Percentiles rank a stretch among this genome's conserved stretches.
phyloP scores from a whole-genome alignment of 352 stramenopile genomes.

The Phytophthora fragariae region DNA sequence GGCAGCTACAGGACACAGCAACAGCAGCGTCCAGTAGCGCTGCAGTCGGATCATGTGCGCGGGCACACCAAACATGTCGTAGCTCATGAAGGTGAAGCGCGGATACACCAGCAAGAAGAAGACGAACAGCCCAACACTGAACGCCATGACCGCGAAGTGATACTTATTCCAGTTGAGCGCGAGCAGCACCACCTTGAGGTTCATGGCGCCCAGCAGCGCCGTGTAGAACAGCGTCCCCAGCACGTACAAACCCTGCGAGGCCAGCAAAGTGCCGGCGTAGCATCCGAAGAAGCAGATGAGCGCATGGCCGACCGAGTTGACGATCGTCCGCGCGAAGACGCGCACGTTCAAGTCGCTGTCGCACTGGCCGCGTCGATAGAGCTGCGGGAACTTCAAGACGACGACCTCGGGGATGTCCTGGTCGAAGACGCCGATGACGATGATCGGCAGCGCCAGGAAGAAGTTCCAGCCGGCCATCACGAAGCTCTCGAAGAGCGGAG shows the following conservation, averaged over 20 bases:
- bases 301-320: slow-evolving; percentile 59
- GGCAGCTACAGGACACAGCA: slow-evolving; percentile 56
- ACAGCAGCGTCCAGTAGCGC: slow-evolving; percentile 66
- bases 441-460: slow-evolving; percentile 92
- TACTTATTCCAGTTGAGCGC: slow-evolving; percentile 75
- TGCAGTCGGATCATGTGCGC: slow-evolving; percentile 46
- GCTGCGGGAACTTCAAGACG: slow-evolving; percentile 56
- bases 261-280: slow-evolving; percentile 41
- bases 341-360: slow-evolving; percentile 74
- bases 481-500: slow-evolving; percentile 81
- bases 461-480: slow-evolving; percentile 88
- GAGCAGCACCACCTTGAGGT: slow-evolving; percentile 72
- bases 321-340: slow-evolving; percentile 61
- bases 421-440: slow-evolving; percentile 80
- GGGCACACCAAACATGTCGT: slow-evolving; percentile 70
- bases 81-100: slow-evolving; percentile 72
- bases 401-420: slow-evolving; percentile 66
- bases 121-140: slow-evolving; percentile 66
- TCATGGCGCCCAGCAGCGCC: slow-evolving; percentile 70
- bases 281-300: slow-evolving; percentile 67
- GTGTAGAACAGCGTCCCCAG: slow-evolving; percentile 76
- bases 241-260: slow-evolving; percentile 51
- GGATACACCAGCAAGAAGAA: slow-evolving; percentile 77
- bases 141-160: slow-evolving; percentile 55
- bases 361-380: slow-evolving; percentile 56